Conservation (phyloP, 768 basidiomycete species). For the Collybia sp. region DNA sequence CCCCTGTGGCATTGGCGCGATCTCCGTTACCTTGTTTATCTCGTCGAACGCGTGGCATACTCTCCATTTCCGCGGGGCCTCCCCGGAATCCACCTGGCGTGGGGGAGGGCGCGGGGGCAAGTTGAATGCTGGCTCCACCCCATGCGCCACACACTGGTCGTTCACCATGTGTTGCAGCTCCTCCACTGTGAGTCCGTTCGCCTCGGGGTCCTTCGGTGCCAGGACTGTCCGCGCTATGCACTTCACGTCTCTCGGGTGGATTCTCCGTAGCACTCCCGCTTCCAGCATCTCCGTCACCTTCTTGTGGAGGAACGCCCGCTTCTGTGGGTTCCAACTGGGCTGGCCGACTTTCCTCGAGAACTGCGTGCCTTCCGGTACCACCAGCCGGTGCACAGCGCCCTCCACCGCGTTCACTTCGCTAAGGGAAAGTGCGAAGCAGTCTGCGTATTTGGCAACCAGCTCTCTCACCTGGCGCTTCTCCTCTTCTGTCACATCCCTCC, state of each 20-base stretch:
- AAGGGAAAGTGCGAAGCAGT: conserved; percentile 33
- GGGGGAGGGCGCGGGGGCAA: conserved; percentile 15
- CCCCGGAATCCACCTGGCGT: not conserved
- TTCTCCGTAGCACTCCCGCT: conserved; percentile 26
- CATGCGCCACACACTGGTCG: conserved; percentile 22
- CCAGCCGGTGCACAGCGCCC: conserved; percentile 25
- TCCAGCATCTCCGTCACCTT: conserved; percentile 27
- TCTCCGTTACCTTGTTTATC: conserved; percentile 24
- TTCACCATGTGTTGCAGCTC: conserved; percentile 29
- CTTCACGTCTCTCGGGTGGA: conserved; percentile 26
- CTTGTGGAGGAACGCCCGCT: conserved; percentile 21
- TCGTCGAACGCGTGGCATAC: conserved; percentile 31
- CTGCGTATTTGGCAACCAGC: conserved; percentile 25
- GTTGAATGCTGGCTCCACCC: conserved; percentile 13
- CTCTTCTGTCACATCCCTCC: conserved; percentile 19
- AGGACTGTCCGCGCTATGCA: conserved; percentile 27
- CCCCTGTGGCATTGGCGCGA: conserved; percentile 26
- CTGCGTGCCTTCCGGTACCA: conserved; percentile 19
- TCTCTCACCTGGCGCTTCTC: conserved; percentile 15
- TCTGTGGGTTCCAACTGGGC: conserved; percentile 22
- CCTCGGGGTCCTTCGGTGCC: conserved; percentile 29
- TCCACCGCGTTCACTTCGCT: conserved; percentile 28
- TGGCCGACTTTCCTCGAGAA: conserved; percentile 29
- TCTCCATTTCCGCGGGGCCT: conserved; percentile 21
- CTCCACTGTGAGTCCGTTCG: conserved; percentile 20